A percentile compares a stretch with the other conserved stretches of the same genome.
Evolutionary conservation across 805 yeast species (phyloP).

Genomic region (Kodamaea sagamina): DNA sequence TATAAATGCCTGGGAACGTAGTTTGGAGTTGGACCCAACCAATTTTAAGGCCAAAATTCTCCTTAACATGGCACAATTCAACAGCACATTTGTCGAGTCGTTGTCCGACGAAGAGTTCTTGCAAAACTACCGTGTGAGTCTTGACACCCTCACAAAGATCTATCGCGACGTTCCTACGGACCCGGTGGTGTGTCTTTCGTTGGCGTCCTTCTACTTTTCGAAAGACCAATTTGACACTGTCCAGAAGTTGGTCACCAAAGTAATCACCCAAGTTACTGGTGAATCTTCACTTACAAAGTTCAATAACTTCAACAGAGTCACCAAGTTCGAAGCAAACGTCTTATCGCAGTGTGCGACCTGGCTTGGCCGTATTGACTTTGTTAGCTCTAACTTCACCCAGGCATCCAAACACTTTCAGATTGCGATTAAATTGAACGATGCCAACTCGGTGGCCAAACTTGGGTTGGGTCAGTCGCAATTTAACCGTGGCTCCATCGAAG

Average conservation of each 20-base stretch:
- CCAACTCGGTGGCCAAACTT: constrained; percentile 66
- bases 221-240: constrained; percentile 61
- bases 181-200: constrained; percentile 62
- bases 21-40: constrained; percentile 63
- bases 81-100: constrained; percentile 58
- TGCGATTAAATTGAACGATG: constrained; percentile 64
- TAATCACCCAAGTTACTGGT: constrained; percentile 23
- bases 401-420: constrained; percentile 75
- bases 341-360: constrained; percentile 58
- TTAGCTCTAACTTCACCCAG: constrained; percentile 57
- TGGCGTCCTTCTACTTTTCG: constrained; percentile 73
- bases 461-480: constrained; percentile 88
- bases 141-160: constrained; percentile 29
- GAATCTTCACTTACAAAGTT: constrained; percentile 16
- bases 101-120: constrained; percentile 63
- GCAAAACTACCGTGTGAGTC: constrained; percentile 56
- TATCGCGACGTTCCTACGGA: constrained; percentile 26
- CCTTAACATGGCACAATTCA: constrained; percentile 67
- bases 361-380: constrained; percentile 79
- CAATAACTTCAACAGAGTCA: constrained; percentile 21
- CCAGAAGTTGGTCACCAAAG: constrained; percentile 54
- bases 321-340: constrained; percentile 32
- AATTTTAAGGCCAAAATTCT: constrained; percentile 64
- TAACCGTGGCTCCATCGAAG: constrained; percentile 71
- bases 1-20: constrained; percentile 76